Conservation (phyloP, 2,329 filamentous ascomycete species). For the Tolypocladium paradoxum region DNA sequence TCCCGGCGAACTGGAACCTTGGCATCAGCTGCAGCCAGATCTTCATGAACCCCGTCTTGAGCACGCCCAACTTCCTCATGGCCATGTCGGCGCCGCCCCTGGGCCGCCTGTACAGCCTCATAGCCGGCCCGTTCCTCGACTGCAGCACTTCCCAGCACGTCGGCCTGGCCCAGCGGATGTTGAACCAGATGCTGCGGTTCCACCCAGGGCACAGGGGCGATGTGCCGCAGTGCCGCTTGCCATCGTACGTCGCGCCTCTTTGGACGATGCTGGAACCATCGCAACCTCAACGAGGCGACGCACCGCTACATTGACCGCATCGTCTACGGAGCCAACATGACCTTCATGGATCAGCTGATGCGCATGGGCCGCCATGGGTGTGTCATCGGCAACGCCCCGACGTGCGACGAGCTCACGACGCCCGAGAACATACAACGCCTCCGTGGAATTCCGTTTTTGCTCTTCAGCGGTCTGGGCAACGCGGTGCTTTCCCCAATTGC, state of each 20-base stretch:
- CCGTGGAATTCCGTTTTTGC: conserved; percentile 40
- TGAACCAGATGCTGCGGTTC: conserved; percentile 48
- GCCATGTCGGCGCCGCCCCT: conserved; percentile 35
- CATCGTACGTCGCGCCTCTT: conserved; percentile 51
- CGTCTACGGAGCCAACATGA: conserved; percentile 53
- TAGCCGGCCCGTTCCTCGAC: conserved; percentile 45
- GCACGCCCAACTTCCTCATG: conserved; percentile 45
- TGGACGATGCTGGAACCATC: conserved; percentile 51
- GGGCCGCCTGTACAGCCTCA: conserved; percentile 35
- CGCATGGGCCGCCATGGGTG: conserved; percentile 38
- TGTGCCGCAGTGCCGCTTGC: conserved; percentile 51
- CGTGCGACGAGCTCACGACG: conserved; percentile 35
- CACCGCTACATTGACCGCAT: conserved; percentile 51
- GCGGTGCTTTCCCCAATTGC: conserved; percentile 42
- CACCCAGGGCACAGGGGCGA: conserved; percentile 41
- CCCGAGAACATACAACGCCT: conserved; percentile 38
- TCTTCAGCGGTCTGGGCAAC: conserved; percentile 47
- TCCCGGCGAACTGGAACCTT: conserved; percentile 43
- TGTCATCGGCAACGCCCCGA: conserved; percentile 40
- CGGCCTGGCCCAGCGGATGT: conserved; percentile 32
- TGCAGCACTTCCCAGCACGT: conserved; percentile 34
- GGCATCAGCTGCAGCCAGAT: conserved; percentile 51
- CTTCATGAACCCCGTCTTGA: conserved; percentile 53
- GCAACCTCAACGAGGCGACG: conserved; percentile 54
- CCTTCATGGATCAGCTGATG: conserved; percentile 44